Evolutionary conservation across 345 rosid genomes (phyloP).

Genomic region (Raphanus sativus): DNA sequence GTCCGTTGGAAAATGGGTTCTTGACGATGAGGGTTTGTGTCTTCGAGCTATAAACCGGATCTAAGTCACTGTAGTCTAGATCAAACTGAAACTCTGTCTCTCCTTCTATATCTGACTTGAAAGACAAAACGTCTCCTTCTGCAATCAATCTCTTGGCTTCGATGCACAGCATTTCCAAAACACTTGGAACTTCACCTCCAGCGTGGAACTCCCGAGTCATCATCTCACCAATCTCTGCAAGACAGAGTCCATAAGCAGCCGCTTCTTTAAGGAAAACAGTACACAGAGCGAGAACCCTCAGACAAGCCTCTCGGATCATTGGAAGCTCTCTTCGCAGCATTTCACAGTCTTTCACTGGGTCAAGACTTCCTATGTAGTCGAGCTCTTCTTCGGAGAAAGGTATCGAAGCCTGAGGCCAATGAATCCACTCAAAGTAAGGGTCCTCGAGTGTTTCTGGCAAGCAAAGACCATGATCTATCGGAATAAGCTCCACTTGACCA

Average conservation of each 20-base stretch:
- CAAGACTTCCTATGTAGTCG: conserved; percentile 51
- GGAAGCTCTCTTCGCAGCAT: conserved; percentile 62
- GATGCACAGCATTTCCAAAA: conserved; percentile 52
- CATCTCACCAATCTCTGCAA: conserved; percentile 62
- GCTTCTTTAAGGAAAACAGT: conserved; percentile 64
- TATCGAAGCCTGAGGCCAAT: conserved; percentile 73
- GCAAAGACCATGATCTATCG: conserved; percentile 74
- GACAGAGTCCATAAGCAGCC: conserved; percentile 46
- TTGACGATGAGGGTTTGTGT: background rate
- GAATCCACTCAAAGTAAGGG: conserved; percentile 74
- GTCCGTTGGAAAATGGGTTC: conserved; percentile 38
- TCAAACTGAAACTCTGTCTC: conserved; percentile 48
- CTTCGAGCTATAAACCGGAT: conserved; percentile 15
- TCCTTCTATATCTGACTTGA: conserved; percentile 31
- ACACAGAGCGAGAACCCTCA: conserved; percentile 52
- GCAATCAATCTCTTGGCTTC: conserved; percentile 49
- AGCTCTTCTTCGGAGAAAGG: conserved; percentile 76
- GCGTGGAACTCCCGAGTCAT: conserved; percentile 57
- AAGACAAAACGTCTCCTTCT: conserved; percentile 36
- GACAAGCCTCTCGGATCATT: conserved; percentile 64
- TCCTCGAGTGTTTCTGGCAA: conserved; percentile 65
- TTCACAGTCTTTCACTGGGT: conserved; percentile 49
- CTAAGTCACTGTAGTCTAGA: conserved; percentile 44
- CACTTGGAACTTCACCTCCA: conserved; percentile 64
- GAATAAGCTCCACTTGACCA: conserved; percentile 61